Percentiles rank a stretch among this genome's conserved stretches.
Conservation (phyloP, 202 grass and related monocot genomes). For the Setaria viridis region DNA sequence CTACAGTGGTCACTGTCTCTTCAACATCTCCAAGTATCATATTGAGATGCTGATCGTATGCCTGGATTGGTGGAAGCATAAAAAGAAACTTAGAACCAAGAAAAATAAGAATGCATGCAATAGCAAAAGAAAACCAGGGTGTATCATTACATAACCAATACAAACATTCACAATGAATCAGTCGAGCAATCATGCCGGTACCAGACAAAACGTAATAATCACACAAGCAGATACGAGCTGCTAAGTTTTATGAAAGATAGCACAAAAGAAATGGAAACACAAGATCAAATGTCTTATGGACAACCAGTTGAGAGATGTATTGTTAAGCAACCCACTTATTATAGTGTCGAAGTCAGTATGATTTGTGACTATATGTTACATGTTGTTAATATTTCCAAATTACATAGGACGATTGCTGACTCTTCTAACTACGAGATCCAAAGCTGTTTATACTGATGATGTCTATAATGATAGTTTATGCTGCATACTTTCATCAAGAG, state of each 20-base stretch:
- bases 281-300: neutral
- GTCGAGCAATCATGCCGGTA: neutral
- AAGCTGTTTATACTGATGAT: neutral
- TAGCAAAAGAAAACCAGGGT: neutral
- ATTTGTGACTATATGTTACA: neutral
- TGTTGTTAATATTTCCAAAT: neutral
- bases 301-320: neutral
- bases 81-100: neutral
- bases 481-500: neutral
- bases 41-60: slow-evolving; percentile 97
- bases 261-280: slow-evolving; percentile 7
- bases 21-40: slow-evolving; percentile 99
- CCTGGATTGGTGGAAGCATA: slow-evolving; percentile 52
- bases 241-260: neutral
- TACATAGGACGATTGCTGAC: neutral
- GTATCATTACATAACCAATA: neutral
- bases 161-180: neutral
- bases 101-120: neutral
- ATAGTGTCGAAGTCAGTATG: neutral
- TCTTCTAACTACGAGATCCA: neutral
- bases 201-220: neutral
- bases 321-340: neutral
- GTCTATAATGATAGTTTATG: neutral
- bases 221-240: neutral
- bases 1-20: slow-evolving; percentile 91